A percentile compares a stretch with the other conserved stretches of the same genome.
phyloP scores from a whole-genome alignment of 345 rosid genomes.

The Angophora floribunda region DNA sequence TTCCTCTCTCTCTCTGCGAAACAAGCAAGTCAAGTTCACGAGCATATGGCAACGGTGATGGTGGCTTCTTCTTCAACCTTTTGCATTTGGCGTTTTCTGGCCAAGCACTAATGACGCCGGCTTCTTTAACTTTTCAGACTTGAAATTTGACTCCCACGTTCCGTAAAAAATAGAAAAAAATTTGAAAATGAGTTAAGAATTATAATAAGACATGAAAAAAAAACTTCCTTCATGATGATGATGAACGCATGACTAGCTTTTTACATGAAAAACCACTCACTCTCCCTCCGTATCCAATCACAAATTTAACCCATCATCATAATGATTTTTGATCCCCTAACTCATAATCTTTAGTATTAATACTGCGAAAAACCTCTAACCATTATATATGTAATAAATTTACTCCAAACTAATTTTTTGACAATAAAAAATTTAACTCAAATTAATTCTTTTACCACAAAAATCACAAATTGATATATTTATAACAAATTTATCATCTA shows the following conservation, averaged over 20 bases:
- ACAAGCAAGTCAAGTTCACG: background rate
- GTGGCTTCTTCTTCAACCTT: background rate
- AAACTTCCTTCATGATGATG: background rate
- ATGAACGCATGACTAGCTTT: rapidly evolving
- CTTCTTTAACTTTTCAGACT: background rate
- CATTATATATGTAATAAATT: too few species aligned
- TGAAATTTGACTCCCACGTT: too few species aligned
- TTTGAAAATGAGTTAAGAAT: too few species aligned
- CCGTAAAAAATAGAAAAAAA: too few species aligned
- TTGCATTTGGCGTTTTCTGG: background rate
- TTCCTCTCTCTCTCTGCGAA: background rate
- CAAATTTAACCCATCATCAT: background rate
- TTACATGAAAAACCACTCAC: background rate
- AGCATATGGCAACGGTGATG: background rate
- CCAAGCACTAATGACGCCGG: background rate
- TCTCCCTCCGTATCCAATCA: background rate
- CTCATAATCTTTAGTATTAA: background rate
- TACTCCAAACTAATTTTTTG: too few species aligned
- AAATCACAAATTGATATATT: too few species aligned
- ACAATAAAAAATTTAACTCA: too few species aligned
- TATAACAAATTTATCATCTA: too few species aligned
- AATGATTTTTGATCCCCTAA: background rate
- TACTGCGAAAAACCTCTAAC: too few species aligned
- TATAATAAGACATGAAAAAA: too few species aligned
- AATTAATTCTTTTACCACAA: too few species aligned